phyloP scores from a whole-genome alignment of 441 rosid genomes.

The Pelargonium cotyledonis region DNA sequence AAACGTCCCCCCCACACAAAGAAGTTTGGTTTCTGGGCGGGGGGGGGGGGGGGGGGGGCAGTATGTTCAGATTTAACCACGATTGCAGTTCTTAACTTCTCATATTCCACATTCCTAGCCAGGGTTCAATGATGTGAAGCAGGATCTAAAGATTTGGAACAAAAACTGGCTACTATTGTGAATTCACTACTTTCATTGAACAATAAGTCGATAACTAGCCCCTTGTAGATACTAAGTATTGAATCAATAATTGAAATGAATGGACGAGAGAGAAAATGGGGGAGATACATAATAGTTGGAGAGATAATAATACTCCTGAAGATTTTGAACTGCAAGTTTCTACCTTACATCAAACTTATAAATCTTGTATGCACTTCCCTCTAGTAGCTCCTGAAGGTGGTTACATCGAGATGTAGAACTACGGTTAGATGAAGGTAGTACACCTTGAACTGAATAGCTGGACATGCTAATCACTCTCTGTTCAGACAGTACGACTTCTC shows the following conservation, averaged over 20 bases:
- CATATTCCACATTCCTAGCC: neutral
- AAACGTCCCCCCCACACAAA: too few relatives aligned
- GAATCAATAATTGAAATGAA: neutral
- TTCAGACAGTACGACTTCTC: slow-evolving; percentile 49
- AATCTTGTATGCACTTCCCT: slow-evolving; percentile 44
- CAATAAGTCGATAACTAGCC: too few relatives aligned
- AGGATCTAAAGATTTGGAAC: neutral
- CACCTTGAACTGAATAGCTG: slow-evolving; percentile 55
- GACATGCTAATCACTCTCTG: slow-evolving; percentile 35
- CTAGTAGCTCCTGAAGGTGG: slow-evolving; percentile 52
- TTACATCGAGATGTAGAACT: slow-evolving; percentile 53
- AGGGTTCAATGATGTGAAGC: slow-evolving; percentile 3
- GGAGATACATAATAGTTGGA: too few relatives aligned
- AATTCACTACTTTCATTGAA: too few relatives aligned
- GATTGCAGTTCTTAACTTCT: neutral
- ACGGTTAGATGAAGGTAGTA: slow-evolving; percentile 56
- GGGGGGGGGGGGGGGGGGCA: too few relatives aligned
- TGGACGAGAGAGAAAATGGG: neutral
- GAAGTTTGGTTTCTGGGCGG: too few relatives aligned
- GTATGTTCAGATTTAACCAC: neutral
- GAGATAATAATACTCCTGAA: slow-evolving; percentile 10
- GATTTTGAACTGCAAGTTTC: slow-evolving; percentile 8
- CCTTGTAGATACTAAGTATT: too few relatives aligned
- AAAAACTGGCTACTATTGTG: too few relatives aligned
- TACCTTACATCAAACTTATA: slow-evolving; percentile 76